Evolutionary conservation across 371 early-diverging fungal genomes (phyloP).

Genomic region (Smittium culicis): DNA sequence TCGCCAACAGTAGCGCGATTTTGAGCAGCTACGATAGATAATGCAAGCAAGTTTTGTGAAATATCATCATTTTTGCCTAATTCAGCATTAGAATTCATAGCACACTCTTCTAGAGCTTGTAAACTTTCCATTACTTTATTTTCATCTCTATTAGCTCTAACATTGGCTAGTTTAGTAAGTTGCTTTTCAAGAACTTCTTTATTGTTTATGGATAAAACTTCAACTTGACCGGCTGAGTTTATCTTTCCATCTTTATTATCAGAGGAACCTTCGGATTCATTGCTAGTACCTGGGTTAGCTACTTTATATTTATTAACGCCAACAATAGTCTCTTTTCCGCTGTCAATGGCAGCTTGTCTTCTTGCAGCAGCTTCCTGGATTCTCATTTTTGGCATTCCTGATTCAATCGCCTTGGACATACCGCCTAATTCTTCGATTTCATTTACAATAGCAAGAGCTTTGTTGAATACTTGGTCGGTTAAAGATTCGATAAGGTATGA

Average conservation of each 20-base stretch:
- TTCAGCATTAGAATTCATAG: conserved; percentile 34
- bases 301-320: conserved; percentile 75
- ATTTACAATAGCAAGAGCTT: conserved; percentile 47
- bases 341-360: conserved; percentile 72
- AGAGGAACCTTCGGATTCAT: conserved; percentile 7
- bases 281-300: conserved; percentile 22
- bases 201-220: conserved; percentile 68
- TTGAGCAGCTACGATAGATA: conserved; percentile 45
- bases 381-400: conserved; percentile 70
- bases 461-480: conserved; percentile 57
- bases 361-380: conserved; percentile 75
- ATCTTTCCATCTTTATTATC: not conserved
- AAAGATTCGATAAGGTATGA: conserved; percentile 83
- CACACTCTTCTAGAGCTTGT: conserved; percentile 41
- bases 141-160: conserved; percentile 39
- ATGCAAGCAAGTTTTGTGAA: conserved; percentile 42
- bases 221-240: conserved; percentile 40
- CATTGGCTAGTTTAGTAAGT: conserved; percentile 37
- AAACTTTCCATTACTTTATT: conserved; percentile 27
- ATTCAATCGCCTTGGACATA: conserved; percentile 77
- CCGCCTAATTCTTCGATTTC: conserved; percentile 74
- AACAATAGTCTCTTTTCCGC: conserved; percentile 61
- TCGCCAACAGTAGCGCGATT: conserved; percentile 70
- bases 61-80: conserved; percentile 33
- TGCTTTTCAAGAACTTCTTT: conserved; percentile 49